phyloP scores from a whole-genome alignment of 2,329 filamentous ascomycete species.

The Colletotrichum simmondsii region DNA sequence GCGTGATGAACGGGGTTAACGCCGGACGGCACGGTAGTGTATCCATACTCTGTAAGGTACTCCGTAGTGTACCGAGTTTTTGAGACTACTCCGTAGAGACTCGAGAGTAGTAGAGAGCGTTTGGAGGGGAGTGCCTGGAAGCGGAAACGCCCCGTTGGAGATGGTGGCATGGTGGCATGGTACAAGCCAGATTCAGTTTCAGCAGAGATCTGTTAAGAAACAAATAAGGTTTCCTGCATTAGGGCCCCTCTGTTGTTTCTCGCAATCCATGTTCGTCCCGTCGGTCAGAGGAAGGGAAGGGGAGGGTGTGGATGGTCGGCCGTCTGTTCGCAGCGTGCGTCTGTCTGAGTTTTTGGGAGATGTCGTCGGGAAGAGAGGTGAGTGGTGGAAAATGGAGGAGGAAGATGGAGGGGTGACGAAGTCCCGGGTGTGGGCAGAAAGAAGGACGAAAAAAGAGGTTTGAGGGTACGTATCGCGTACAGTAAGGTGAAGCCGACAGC shows the following conservation, averaged over 20 bases:
- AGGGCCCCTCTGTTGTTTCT: conserved; percentile 32
- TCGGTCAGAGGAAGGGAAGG: conserved; percentile 3
- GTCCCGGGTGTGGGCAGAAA: neutral
- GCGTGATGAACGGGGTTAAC: neutral
- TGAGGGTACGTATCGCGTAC: too few relatives aligned
- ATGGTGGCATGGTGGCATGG: neutral
- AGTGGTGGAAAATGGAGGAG: neutral
- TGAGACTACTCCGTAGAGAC: too few relatives aligned
- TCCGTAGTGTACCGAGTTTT: too few relatives aligned
- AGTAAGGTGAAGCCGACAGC: neutral
- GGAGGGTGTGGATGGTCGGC: conserved; percentile 2
- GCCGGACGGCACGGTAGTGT: neutral
- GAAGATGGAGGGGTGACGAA: neutral
- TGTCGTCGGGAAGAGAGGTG: neutral
- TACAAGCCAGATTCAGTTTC: conserved; percentile 27
- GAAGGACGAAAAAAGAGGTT: neutral
- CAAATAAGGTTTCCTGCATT: conserved; percentile 35
- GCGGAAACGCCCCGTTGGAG: conserved; percentile 10
- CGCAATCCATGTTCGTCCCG: conserved; percentile 32
- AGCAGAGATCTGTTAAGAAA: conserved; percentile 28
- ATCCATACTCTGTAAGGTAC: too few relatives aligned
- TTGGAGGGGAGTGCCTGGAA: conserved; percentile 3
- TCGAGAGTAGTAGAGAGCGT: neutral
- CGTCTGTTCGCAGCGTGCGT: conserved; percentile 26
- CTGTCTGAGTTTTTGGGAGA: conserved; percentile 11